Evolutionary conservation across 73 alveolate species (phyloP).

Genomic region (Paramecium sonneborni): DNA sequence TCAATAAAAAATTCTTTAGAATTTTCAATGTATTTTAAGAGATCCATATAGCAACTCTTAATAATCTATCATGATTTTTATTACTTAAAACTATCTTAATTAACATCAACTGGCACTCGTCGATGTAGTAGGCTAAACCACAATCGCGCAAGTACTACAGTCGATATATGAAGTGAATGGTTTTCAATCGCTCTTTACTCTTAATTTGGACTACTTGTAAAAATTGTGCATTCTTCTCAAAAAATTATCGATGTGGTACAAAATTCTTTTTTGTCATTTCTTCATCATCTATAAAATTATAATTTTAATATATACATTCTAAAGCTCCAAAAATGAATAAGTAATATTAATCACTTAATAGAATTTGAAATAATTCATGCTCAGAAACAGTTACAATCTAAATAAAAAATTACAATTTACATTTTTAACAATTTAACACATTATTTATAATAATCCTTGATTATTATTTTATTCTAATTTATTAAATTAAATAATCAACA

Average conservation of each 20-base stretch:
- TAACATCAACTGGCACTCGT: slow-evolving; percentile 41
- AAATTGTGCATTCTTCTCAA: background rate
- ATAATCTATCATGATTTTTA: slow-evolving; percentile 45
- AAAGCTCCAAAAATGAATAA: slow-evolving; percentile 27
- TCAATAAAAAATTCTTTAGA: slow-evolving; percentile 8
- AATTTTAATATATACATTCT: background rate
- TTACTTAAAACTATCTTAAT: slow-evolving; percentile 56
- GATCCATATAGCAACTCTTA: slow-evolving; percentile 35
- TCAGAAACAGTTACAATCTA: slow-evolving; percentile 37
- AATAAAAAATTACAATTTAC: background rate
- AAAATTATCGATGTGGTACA: background rate
- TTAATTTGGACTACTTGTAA: slow-evolving; percentile 14
- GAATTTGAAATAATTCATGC: background rate
- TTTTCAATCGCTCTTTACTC: slow-evolving; percentile 17
- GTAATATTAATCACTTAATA: slow-evolving; percentile 10
- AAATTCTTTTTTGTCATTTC: background rate
- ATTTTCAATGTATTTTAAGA: slow-evolving; percentile 21
- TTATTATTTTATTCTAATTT: background rate
- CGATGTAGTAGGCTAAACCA: slow-evolving; percentile 46
- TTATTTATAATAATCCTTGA: background rate
- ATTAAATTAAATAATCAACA: background rate
- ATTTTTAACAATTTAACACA: slow-evolving; percentile 39
- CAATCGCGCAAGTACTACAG: slow-evolving; percentile 49
- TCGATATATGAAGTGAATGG: slow-evolving; percentile 34
- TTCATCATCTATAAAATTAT: background rate